A percentile compares a stretch with the other conserved stretches of the same genome.
Evolutionary conservation across 2,329 filamentous ascomycete species (phyloP).

Genomic region (Phaeosphaeria sp.): DNA sequence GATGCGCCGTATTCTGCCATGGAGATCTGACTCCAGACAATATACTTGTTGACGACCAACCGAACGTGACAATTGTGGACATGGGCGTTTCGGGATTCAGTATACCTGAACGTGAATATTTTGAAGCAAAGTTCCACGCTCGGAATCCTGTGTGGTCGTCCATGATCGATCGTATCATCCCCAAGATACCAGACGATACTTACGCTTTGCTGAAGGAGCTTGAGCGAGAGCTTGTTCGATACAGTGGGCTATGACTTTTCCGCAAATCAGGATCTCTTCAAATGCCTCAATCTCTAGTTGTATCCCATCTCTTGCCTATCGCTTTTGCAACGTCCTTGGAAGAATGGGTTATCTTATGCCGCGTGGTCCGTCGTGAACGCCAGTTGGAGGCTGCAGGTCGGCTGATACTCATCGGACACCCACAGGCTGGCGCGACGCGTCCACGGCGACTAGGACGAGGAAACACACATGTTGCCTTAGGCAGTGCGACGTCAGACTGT

Average conservation of each 20-base stretch:
- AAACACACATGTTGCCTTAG: too few species aligned
- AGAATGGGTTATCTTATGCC: too few species aligned
- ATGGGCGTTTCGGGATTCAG: slow-evolving; percentile 26
- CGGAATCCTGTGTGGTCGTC: slow-evolving; percentile 13
- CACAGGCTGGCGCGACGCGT: too few species aligned
- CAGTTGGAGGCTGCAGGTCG: too few species aligned
- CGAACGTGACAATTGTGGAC: slow-evolving; percentile 22
- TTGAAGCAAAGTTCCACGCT: slow-evolving; percentile 19
- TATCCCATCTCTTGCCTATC: too few species aligned
- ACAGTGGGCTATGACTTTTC: slow-evolving; percentile 7
- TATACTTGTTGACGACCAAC: slow-evolving; percentile 13
- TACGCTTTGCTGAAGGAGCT: slow-evolving; percentile 8
- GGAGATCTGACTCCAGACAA: slow-evolving; percentile 17
- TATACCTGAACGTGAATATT: slow-evolving; percentile 23
- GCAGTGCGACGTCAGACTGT: too few species aligned
- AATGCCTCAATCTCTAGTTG: too few species aligned
- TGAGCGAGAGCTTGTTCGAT: slow-evolving; percentile 11
- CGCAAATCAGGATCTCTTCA: too few species aligned
- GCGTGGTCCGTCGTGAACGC: too few species aligned
- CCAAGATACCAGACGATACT: slow-evolving; percentile 7
- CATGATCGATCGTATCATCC: slow-evolving; percentile 9
- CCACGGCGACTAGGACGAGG: too few species aligned
- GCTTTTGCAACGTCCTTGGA: too few species aligned
- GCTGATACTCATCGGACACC: too few species aligned
- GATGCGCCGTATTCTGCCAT: slow-evolving; percentile 16